A percentile compares a stretch with the other conserved stretches of the same genome.
These are phyloP conservation scores for Lumnitzera racemosa DNA, from an alignment of 345 rosid genomes.

Conservation along the genomic window DNA sequence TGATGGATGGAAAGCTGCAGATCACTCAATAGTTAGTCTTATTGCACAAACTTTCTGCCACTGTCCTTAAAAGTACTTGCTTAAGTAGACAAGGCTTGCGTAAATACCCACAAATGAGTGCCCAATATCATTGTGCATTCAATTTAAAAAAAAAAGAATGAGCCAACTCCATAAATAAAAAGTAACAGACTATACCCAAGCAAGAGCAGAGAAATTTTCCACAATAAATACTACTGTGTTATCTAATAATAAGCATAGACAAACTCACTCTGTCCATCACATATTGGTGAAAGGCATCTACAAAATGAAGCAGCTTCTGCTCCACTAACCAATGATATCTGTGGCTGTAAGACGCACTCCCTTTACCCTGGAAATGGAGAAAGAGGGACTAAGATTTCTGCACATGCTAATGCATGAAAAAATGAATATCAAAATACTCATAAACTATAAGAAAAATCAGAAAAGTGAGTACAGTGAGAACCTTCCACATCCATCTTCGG, in stretches of 20 bases:
- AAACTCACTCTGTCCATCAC: slow-evolving; percentile 96
- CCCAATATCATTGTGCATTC: too few species aligned
- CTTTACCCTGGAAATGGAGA: slow-evolving; percentile 51
- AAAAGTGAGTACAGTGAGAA: slow-evolving; percentile 13
- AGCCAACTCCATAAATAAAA: neutral
- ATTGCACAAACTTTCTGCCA: too few species aligned
- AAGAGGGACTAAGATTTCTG: neutral
- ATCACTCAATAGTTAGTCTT: too few species aligned
- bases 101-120: too few species aligned
- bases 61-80: too few species aligned
- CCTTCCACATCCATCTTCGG: slow-evolving; percentile 99
- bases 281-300: slow-evolving; percentile 98
- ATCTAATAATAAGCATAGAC: neutral
- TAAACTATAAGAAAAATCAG: neutral
- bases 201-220: slow-evolving; percentile 1
- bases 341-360: slow-evolving; percentile 40
- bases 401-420: neutral
- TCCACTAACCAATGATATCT: slow-evolving; percentile 89
- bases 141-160: neutral
- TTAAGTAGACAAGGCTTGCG: too few species aligned
- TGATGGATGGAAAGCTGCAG: too few species aligned
- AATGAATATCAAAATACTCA: neutral
- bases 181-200: neutral
- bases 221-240: neutral
- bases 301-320: slow-evolving; percentile 97